Evolutionary conservation across 176 grass and related monocot genomes (phyloP).

Genomic region (Olyra latifolia): DNA sequence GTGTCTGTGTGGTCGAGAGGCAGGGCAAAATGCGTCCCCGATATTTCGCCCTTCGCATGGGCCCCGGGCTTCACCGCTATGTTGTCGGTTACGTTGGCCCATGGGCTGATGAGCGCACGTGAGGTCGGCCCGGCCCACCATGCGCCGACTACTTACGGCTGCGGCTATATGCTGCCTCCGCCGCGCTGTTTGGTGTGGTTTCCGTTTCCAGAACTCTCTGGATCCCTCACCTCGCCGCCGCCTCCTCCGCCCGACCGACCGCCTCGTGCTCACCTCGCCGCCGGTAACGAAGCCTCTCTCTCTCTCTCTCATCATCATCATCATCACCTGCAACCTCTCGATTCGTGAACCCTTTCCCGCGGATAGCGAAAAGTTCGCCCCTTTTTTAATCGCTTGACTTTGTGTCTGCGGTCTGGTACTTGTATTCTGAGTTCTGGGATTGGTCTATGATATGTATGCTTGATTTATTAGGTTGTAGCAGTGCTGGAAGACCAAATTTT

Average conservation of each 20-base stretch:
- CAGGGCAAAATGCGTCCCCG: neutral
- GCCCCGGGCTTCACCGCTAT: neutral
- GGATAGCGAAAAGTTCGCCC: neutral
- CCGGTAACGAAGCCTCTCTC: constrained; percentile 12
- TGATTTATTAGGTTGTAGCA: neutral
- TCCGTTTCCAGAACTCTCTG: constrained; percentile 21
- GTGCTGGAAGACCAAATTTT: neutral
- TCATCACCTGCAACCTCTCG: neutral
- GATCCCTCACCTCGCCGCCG: constrained; percentile 28
- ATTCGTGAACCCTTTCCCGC: neutral
- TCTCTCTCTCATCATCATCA: too few species aligned
- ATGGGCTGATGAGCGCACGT: neutral
- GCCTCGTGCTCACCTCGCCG: constrained; percentile 1
- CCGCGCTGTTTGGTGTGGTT: neutral
- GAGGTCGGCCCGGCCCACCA: neutral
- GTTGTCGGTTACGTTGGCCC: neutral
- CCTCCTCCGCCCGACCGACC: constrained; percentile 9
- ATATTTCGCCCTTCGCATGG: neutral
- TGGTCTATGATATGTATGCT: neutral
- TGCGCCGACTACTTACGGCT: neutral
- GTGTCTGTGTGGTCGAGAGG: neutral
- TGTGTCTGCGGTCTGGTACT: neutral
- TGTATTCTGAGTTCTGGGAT: neutral
- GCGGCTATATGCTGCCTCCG: constrained; percentile 12
- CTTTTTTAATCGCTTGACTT: neutral